Percentiles rank a stretch among this genome's conserved stretches.
These are phyloP conservation scores for Epithele typhae DNA, from an alignment of 768 basidiomycete species.

Conservation along the genomic window DNA sequence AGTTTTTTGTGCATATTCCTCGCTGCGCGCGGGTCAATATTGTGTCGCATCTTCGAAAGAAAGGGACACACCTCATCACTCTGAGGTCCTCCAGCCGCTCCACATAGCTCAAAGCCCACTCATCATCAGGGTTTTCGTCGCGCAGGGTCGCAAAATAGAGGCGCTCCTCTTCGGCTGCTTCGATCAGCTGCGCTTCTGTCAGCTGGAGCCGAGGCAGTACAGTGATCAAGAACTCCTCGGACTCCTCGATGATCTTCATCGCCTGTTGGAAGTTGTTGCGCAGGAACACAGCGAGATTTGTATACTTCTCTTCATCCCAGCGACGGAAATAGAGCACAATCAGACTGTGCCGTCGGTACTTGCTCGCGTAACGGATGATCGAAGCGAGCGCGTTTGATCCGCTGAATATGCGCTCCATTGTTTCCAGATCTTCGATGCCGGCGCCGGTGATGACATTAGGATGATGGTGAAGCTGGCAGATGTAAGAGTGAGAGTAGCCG, in stretches of 20 bases:
- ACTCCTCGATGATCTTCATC: slow-evolving; percentile 21
- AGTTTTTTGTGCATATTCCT: too few relatives aligned
- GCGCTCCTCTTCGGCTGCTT: slow-evolving; percentile 18
- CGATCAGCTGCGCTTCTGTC: slow-evolving; percentile 21
- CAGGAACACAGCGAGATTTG: slow-evolving; percentile 23
- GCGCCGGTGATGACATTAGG: slow-evolving; percentile 26
- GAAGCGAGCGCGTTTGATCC: slow-evolving; percentile 19
- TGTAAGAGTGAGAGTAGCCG: slow-evolving; percentile 30
- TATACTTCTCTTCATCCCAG: slow-evolving; percentile 34
- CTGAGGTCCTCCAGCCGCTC: slow-evolving; percentile 24
- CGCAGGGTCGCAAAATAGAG: slow-evolving; percentile 27
- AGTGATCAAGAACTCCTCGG: slow-evolving; percentile 9
- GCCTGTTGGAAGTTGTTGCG: slow-evolving; percentile 29
- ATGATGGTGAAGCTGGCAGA: slow-evolving; percentile 30
- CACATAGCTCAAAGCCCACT: slow-evolving; percentile 29
- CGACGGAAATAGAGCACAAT: slow-evolving; percentile 30
- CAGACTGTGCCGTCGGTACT: slow-evolving; percentile 23
- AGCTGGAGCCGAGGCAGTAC: slow-evolving; percentile 13
- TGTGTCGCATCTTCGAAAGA: too few relatives aligned
- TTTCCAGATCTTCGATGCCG: slow-evolving; percentile 30
- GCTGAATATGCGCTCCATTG: slow-evolving; percentile 16
- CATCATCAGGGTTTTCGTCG: slow-evolving; percentile 20
- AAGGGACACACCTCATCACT: not conserved
- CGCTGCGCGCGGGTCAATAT: not conserved
- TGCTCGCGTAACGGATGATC: slow-evolving; percentile 24